A percentile compares a stretch with the other conserved stretches of the same genome.
Conservation (phyloP, 2,329 filamentous ascomycete species). For the Fusarium sp. region DNA sequence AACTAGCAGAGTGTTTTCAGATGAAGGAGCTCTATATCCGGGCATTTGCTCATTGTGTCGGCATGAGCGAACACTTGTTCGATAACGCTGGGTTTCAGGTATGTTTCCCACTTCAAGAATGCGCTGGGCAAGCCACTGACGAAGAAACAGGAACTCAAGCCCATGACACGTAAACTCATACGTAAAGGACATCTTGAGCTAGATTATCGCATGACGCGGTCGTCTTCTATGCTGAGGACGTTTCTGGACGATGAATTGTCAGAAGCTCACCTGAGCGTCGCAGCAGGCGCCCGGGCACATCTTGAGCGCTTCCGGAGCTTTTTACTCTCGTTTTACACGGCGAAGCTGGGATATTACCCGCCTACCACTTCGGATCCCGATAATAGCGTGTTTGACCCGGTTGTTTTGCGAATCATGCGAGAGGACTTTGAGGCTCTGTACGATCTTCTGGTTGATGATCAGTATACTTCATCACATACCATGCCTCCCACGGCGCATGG, state of each 20-base stretch:
- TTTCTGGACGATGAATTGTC: conserved; percentile 81
- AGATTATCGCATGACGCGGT: conserved; percentile 71
- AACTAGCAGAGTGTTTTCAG: conserved; percentile 75
- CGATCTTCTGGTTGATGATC: conserved; percentile 75
- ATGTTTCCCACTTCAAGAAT: conserved; percentile 48
- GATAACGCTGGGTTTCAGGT: conserved; percentile 72
- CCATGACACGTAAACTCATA: conserved; percentile 74
- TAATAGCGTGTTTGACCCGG: conserved; percentile 65
- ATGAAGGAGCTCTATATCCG: conserved; percentile 76
- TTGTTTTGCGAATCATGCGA: conserved; percentile 71
- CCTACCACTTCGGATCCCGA: conserved; percentile 62
- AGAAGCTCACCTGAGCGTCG: conserved; percentile 73
- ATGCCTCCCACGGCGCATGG: conserved; percentile 69
- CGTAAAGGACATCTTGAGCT: conserved; percentile 73
- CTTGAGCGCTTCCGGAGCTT: conserved; percentile 80
- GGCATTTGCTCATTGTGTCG: conserved; percentile 82
- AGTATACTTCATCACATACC: conserved; percentile 63
- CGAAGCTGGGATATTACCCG: conserved; percentile 79
- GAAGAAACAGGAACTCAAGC: conserved; percentile 59
- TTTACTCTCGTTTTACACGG: conserved; percentile 74
- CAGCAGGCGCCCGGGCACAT: conserved; percentile 71
- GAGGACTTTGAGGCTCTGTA: conserved; percentile 80
- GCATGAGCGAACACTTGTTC: conserved; percentile 76
- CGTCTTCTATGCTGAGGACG: conserved; percentile 69
- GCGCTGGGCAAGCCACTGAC: conserved; percentile 43